Conservation (phyloP, 2,329 filamentous ascomycete genomes). For the Apiospora arundinis region DNA sequence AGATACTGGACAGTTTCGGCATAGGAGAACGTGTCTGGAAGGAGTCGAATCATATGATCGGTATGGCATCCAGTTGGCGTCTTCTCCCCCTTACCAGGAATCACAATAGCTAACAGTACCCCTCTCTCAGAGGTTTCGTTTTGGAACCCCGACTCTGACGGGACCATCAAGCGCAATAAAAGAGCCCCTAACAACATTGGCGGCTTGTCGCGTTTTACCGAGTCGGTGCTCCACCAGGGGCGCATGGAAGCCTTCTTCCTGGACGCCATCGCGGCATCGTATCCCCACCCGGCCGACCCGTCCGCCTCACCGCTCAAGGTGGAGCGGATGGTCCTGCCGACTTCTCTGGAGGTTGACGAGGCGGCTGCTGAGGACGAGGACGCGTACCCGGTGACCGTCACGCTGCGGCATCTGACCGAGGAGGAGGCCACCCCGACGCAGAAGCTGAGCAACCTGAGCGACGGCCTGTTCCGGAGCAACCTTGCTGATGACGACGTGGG, state of each 20-base stretch:
- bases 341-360: slow-evolving; percentile 57
- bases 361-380: slow-evolving; percentile 50
- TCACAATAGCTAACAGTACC: background rate
- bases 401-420: slow-evolving; percentile 60
- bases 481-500: slow-evolving; percentile 58
- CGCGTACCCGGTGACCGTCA: slow-evolving; percentile 63
- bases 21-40: slow-evolving; percentile 69
- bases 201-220: slow-evolving; percentile 60
- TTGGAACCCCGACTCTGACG: slow-evolving; percentile 68
- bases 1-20: slow-evolving; percentile 77
- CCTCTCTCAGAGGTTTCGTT: slow-evolving; percentile 40
- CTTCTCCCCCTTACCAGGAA: background rate
- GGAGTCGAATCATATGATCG: slow-evolving; percentile 71
- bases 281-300: slow-evolving; percentile 30
- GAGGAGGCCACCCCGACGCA: slow-evolving; percentile 56
- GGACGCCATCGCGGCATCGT: slow-evolving; percentile 52
- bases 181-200: slow-evolving; percentile 55
- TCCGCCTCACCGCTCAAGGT: slow-evolving; percentile 46
- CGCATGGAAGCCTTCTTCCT: slow-evolving; percentile 65
- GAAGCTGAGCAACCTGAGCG: slow-evolving; percentile 44
- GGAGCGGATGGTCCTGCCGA: slow-evolving; percentile 63
- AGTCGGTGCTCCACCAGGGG: slow-evolving; percentile 68
- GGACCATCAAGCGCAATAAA: slow-evolving; percentile 55
- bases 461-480: slow-evolving; percentile 64
- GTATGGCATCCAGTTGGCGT: slow-evolving; percentile 44